Base-by-base conservation (phyloP, 2,329 filamentous ascomycete genomes). In the Dothistroma septosporum region DNA sequence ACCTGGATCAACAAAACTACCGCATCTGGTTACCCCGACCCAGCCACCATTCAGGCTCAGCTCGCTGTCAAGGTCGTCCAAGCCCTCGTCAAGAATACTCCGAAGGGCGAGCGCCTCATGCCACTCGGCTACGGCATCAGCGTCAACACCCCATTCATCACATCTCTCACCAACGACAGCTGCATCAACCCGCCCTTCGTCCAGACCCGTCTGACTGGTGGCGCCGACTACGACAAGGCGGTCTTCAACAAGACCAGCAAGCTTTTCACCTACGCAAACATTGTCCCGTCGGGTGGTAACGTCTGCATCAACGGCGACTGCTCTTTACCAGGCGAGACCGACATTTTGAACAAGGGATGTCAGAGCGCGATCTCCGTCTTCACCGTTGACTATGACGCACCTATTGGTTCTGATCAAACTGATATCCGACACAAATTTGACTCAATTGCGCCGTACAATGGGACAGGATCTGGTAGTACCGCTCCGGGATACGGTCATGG, bases 281-380 rank as follows among this genome's bases (percentile, higher is more conserved):
- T 78, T 19, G 71, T 73, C 35, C 74, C 76, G 1, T 71, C 72
- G 3, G 75, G 73, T n/a, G 62, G 59, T 9, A 66, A 66, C 37
- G 67, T 72, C 1, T 82, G 80, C 59, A 78, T 82, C 64, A 82
- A 83, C 53, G 82, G 81, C 0, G 77, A 83, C 58, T 82, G 80
- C 67, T 71, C 69, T 7, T 67, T 83, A n/a, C 79, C 79, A 0
- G 80, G 81, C 0, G 81, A 84, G 74, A 82, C 79, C 0, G 75
- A 74, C 44, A 73, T 82, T 1, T 75, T 83, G 11, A 74, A 76
- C 54, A 71, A 73, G 14, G 78, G 77, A 0, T 78, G 74, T 46
- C 70, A 77, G 2, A 73, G 73, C 57, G 55, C 67, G 14, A 76
- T 83, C 2, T 77, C 73, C 0, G 72, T 82, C 0, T 83, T 82